Evolutionary conservation across 2,329 filamentous ascomycete genomes (phyloP).

Genomic region (Ramularia endophylla): DNA sequence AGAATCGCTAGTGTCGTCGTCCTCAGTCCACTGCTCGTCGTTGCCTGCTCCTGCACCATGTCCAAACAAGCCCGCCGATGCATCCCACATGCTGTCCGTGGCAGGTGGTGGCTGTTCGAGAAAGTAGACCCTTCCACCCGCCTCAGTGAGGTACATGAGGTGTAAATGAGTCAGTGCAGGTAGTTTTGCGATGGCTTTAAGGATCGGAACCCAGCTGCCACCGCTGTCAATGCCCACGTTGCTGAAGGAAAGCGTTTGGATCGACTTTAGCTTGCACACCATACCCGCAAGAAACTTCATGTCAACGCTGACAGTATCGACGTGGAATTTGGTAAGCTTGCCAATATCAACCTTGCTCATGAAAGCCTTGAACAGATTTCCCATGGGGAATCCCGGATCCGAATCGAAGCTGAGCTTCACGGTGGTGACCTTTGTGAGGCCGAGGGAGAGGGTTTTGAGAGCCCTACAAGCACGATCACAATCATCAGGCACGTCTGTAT

Average conservation of each 20-base stretch:
- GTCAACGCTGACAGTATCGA: conserved; percentile 11
- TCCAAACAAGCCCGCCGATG: background rate
- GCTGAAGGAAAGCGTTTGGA: conserved; percentile 10
- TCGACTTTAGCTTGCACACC: conserved; percentile 6
- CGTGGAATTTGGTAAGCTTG: conserved; percentile 10
- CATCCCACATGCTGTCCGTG: too few species aligned
- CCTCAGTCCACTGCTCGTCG: background rate
- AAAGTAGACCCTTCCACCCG: conserved; percentile 22
- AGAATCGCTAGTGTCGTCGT: background rate
- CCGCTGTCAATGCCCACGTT: conserved; percentile 17
- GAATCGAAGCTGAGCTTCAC: conserved; percentile 9
- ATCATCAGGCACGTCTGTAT: conserved; percentile 1
- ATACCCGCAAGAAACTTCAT: conserved; percentile 9
- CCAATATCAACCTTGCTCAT: conserved; percentile 7
- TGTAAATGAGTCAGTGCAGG: conserved; percentile 23
- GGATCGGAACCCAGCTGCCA: conserved; percentile 21
- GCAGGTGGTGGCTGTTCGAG: conserved; percentile 13
- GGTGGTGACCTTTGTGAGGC: conserved; percentile 5
- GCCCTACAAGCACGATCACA: conserved; percentile 3
- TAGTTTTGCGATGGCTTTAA: conserved; percentile 19
- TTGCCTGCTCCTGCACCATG: background rate
- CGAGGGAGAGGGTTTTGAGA: conserved; percentile 7
- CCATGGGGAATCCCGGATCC: conserved; percentile 2
- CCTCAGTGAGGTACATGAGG: conserved; percentile 21
- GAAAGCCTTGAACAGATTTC: conserved; percentile 6